These are phyloP conservation scores for Adenanthera pavonina DNA, from an alignment of 306 rosid species.

Conservation along the genomic window DNA sequence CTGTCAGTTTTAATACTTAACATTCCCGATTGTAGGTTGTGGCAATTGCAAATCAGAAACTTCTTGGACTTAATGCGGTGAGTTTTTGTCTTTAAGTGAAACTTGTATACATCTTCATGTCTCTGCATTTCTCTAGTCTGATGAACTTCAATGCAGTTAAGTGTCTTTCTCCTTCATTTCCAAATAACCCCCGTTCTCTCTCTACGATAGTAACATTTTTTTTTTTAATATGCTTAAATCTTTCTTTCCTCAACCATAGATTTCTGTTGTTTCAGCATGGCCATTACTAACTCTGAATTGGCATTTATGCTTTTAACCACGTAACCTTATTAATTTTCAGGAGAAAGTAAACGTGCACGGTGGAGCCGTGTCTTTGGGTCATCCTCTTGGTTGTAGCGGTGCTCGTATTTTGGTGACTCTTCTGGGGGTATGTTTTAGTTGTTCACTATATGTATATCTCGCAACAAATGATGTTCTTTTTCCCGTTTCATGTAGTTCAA, in stretches of 20 bases:
- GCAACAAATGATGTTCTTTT: not conserved
- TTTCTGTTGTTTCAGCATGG: not conserved
- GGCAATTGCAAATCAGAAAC: constrained; percentile 95
- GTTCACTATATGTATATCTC: not conserved
- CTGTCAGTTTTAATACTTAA: constrained; percentile 30
- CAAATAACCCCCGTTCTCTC: not conserved
- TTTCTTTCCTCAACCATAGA: constrained; percentile 8
- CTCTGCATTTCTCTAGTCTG: constrained; percentile 21
- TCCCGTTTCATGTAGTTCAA: constrained; percentile 14
- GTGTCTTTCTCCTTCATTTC: not conserved
- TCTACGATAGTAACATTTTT: not conserved
- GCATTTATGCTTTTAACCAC: constrained; percentile 25
- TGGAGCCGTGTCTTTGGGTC: constrained; percentile 96
- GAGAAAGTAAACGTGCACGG: constrained; percentile 90
- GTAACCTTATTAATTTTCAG: constrained; percentile 47
- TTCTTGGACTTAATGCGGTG: constrained; percentile 84
- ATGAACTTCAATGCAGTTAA: constrained; percentile 9
- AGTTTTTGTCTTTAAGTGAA: constrained; percentile 39
- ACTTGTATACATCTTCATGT: constrained; percentile 13
- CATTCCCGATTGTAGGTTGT: constrained; percentile 67
- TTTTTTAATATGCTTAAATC: not conserved
- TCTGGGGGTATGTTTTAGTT: constrained; percentile 70
- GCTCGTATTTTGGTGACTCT: constrained; percentile 97
- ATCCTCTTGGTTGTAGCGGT: constrained; percentile 99
- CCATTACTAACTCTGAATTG: constrained; percentile 9